Evolutionary conservation across 805 yeast species (phyloP), one percentile per base, ranked within the genome.

Genomic region (Saccharomyces mikatae): DNA sequence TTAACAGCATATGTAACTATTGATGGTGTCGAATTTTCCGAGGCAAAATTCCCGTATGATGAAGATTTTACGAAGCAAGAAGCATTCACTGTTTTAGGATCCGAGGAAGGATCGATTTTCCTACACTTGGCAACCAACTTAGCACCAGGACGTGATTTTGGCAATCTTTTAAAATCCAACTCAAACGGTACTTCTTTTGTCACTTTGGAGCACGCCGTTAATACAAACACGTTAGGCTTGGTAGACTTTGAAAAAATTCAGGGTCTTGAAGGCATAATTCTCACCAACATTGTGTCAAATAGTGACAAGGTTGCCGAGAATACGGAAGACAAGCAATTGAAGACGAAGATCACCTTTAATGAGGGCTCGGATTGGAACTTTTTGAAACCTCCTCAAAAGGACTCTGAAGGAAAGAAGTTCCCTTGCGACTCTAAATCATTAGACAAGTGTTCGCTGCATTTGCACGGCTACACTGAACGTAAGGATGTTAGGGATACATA

Each of bases 381-480:
- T 56, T 61, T 94, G 22, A 65, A 69, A 0, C 92, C 97, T 4
- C 97, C 97, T 5, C 55, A 71, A 1, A 73, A 69, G 14, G 89
- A 87, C 64, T 79, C 86, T 0, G 67, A 78, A 0, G 88, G 89
- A 2, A 76, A 81, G 46, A 74, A 73, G 44, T 82, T 78, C 54
- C 56, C 59, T 2, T 90, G 96, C 65, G 62, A 64, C 21, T 77
- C 80, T 3, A 71, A 73, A 41, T 58, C 81, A 2, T 61, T 83
- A n/a, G 77, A 77, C 1, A 76, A 80, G 48, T 92, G 97, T 62
- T 83, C 96, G 0, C 78, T 92, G 62, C 86, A 92, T 66, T 70
- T 92, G 49, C 97, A 90, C 66, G 95, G 98, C 0, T 91, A 80
- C 69, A 91, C 97, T 1, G 97, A 92, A 68, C 77, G 97, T 59